These are phyloP conservation scores for Monilinia fructigena DNA, from an alignment of 2,329 filamentous ascomycete species.

Conservation along the genomic window DNA sequence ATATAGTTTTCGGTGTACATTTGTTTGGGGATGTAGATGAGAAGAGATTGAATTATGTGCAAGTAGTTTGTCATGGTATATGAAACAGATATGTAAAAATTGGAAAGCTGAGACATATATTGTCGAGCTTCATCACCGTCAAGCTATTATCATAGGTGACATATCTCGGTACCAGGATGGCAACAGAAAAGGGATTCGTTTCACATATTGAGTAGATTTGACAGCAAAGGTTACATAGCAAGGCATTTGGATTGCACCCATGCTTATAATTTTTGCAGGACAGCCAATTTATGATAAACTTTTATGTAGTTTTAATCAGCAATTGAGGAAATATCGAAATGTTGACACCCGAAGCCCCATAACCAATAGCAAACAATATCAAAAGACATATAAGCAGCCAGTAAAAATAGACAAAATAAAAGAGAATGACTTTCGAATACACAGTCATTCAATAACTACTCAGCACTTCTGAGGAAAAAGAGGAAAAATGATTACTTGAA, in stretches of 20 bases:
- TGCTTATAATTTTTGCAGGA: no score
- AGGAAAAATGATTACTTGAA: no score
- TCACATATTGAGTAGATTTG: background rate
- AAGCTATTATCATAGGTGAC: background rate
- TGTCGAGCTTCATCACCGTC: background rate
- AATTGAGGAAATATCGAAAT: background rate
- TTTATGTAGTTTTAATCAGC: background rate
- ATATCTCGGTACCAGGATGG: background rate
- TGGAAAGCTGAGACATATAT: background rate
- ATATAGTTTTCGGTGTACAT: background rate
- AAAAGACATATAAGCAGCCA: no score
- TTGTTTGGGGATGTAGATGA: background rate
- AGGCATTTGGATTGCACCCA: background rate
- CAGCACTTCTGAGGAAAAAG: no score
- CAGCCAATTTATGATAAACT: background rate
- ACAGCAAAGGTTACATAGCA: background rate
- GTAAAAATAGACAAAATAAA: no score
- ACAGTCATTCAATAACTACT: no score
- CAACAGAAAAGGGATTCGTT: background rate
- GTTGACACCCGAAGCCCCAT: no score
- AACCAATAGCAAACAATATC: no score
- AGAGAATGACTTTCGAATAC: no score
- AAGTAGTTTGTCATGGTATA: no score
- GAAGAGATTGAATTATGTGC: background rate
- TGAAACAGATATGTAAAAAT: background rate